Conservation (phyloP, 306 rosid species). For the Echinosophora koreensis region DNA sequence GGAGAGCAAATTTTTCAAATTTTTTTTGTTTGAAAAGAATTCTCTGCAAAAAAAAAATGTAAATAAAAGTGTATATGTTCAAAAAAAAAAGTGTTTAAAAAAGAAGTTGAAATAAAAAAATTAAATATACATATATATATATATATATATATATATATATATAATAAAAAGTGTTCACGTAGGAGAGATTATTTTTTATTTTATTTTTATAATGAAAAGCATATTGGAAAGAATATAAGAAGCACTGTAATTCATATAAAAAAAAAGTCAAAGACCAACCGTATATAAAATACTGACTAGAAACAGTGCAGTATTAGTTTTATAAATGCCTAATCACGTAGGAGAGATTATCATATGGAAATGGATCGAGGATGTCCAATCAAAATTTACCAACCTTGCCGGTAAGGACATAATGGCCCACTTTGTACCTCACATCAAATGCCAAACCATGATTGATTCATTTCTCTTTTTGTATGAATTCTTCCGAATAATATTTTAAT, state of each 20-base stretch:
- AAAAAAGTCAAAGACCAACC: too few species aligned
- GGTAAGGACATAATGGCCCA: conserved; percentile 19
- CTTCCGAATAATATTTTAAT: conserved; percentile 9
- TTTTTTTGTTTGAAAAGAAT: background rate
- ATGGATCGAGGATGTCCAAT: conserved; percentile 1
- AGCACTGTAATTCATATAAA: too few species aligned
- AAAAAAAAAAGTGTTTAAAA: too few species aligned
- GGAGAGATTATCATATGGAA: background rate
- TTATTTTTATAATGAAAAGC: too few species aligned
- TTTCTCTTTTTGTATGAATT: conserved; percentile 39
- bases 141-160: too few species aligned
- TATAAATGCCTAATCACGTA: too few species aligned
- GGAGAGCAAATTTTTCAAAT: background rate
- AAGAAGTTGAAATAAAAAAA: background rate
- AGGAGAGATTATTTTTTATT: too few species aligned
- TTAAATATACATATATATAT: background rate
- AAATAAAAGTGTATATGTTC: background rate
- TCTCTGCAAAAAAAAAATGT: background rate
- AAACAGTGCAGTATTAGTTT: too few species aligned
- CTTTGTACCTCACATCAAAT: background rate
- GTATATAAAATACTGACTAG: too few species aligned
- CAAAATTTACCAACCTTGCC: conserved; percentile 24
- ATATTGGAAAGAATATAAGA: too few species aligned
- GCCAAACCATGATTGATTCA: conserved; percentile 28
- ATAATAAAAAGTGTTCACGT: too few species aligned